phyloP scores from a whole-genome alignment of 768 basidiomycete genomes.

The Psilocybe cyanescens region DNA sequence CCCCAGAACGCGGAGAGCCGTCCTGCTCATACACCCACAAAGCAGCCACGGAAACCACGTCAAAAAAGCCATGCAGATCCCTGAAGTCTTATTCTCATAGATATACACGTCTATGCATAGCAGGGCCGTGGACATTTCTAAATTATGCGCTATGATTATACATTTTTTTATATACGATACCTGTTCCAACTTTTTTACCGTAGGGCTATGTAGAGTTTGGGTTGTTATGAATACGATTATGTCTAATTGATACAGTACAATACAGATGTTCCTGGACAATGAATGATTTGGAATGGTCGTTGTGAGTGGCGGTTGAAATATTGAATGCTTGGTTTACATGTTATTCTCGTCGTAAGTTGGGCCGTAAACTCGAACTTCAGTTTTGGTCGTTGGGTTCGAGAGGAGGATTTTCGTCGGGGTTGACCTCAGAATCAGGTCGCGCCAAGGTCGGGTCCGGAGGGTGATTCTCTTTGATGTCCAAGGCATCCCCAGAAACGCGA shows the following conservation, averaged over 20 bases:
- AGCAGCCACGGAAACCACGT: conserved; percentile 15
- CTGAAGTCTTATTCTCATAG: neutral
- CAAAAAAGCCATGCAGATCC: conserved; percentile 7
- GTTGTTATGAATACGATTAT: neutral
- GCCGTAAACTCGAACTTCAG: neutral
- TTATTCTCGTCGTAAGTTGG: no score
- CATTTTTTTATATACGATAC: conserved; percentile 3
- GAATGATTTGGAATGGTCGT: neutral
- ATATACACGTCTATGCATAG: neutral
- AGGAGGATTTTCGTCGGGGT: conserved; percentile 24
- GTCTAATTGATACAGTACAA: neutral
- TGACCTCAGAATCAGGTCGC: conserved; percentile 27
- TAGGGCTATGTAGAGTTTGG: neutral
- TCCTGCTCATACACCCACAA: conserved; percentile 5
- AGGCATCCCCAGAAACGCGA: conserved; percentile 41
- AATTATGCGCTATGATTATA: conserved; percentile 7
- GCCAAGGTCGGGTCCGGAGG: conserved; percentile 43
- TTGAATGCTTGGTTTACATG: neutral
- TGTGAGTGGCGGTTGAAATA: conserved; percentile 1
- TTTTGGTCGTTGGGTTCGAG: neutral
- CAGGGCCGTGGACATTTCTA: neutral
- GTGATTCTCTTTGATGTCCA: conserved; percentile 71
- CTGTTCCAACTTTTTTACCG: neutral
- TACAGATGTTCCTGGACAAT: neutral
- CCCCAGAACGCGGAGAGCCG: neutral